Base-by-base conservation (phyloP, 495 filamentous ascomycete genomes). In the Neurospora terricola region DNA sequence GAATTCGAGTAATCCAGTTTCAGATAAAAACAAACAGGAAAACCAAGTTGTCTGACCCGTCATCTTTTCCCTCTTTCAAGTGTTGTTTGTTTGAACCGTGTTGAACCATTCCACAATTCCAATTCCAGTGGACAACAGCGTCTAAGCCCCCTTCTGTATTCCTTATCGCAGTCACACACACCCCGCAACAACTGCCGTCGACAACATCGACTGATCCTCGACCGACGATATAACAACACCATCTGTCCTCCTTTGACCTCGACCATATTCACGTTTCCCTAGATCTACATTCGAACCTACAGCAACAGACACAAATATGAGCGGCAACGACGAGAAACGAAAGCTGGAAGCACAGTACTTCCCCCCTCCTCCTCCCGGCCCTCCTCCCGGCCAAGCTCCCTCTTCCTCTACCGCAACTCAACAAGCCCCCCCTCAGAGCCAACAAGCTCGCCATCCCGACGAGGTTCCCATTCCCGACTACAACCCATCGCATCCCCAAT, bases 381-480 rank as follows among this genome's bases (percentile, higher is more conserved):
- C 75, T 16, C 76, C 75, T 8, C 75, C 79, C 4, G 59, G 6
- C 72, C 43, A 18, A 18, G 59, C 40, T 5, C 73, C 70, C n/a
- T 42, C 39, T 23, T 11, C 27, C 18, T 30, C 45, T 4, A 5
- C n/a, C 2, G 7, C n/a, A n/a, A n/a, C n/a, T n/a, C n/a, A n/a
- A n/a, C n/a, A n/a, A n/a, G n/a, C n/a, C n/a, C n/a, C n/a, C n/a
- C n/a, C 40, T 14, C 21, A 14, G 5, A 10, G 38, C 4, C 70
- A 69, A 16, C 73, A 21, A 37, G n/a, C 71, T 16, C 71, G 75
- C 34, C 80, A 80, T 48, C 21, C 76, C 21, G 70, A 80, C 76
- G 77, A 79, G 48, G 77, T 72, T 7, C 79, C 80, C 7, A 70
- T 80, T 38, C 76, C 79, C 14, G 76, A 78, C 70, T 80, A 78